A percentile compares a stretch with the other conserved stretches of the same genome.
Evolutionary conservation across 306 rosid species (phyloP).

Genomic region (Castanea crenata): DNA sequence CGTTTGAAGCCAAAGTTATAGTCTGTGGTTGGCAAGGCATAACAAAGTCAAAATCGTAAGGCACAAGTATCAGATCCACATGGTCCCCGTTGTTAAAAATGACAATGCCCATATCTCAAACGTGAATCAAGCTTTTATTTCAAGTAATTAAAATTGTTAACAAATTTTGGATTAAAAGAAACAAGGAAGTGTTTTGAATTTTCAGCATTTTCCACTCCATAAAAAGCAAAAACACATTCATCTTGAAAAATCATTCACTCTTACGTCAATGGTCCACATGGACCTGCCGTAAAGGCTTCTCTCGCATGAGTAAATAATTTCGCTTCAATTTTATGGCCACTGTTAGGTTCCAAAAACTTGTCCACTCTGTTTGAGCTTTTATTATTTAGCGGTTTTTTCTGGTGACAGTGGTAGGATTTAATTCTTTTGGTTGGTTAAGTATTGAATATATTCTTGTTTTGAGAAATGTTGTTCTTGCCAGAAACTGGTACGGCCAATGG

Average conservation of each 20-base stretch:
- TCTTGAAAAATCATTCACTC: too few relatives aligned
- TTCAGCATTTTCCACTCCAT: not conserved
- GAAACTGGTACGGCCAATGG: too few relatives aligned
- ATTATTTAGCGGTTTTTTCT: not conserved
- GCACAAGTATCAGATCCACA: not conserved
- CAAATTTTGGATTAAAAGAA: not conserved
- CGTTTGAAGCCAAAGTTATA: not conserved
- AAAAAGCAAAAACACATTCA: not conserved
- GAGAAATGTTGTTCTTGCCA: too few relatives aligned
- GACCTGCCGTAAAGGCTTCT: too few relatives aligned
- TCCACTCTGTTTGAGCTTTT: not conserved
- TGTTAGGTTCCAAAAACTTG: not conserved
- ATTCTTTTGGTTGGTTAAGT: not conserved
- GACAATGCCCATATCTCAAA: not conserved
- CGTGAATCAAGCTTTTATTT: not conserved
- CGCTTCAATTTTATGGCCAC: not conserved
- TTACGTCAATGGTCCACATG: too few relatives aligned
- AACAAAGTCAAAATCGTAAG: slow-evolving; percentile 19
- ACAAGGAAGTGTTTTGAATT: too few relatives aligned
- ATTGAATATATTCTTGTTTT: not conserved
- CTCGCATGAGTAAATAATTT: too few relatives aligned
- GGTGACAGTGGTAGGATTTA: not conserved
- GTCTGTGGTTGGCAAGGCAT: not conserved
- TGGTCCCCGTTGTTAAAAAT: not conserved
- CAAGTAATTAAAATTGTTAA: not conserved